Evolutionary conservation across 345 rosid genomes (phyloP), one percentile per base, ranked within the genome.

Genomic region (Gossypium sturtianum): DNA sequence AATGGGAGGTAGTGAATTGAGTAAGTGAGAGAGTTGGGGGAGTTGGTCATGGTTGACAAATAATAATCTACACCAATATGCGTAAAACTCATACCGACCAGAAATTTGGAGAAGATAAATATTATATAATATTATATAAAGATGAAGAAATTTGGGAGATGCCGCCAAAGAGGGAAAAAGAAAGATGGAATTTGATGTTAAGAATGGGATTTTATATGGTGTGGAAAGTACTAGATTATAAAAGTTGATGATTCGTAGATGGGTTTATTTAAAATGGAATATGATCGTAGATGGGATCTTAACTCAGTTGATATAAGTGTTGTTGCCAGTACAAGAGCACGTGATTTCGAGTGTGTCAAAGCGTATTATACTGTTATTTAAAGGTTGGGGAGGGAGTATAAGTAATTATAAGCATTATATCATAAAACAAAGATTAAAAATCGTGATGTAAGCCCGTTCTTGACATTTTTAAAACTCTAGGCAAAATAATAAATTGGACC

Each of bases 21-120:
- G 79, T 73, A 72, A 76, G 75, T 52, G 12, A 84, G 80, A 66
- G 80, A 74, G 68, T 49, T 82, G 51, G 77, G 80, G 12, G 79
- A 22, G 79, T 82, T 79, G 78, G 73, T 67, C 91, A 88, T 88
- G 74, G 74, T 74, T 67, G 76, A 75, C 78, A 48, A 72, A 19
- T 19, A 70, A 19, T 54, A 54, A 54, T 11, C 53, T 19, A 74
- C 44, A 59, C 75, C 11, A 59, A 49, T 70, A 74, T 74, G 58
- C 7, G 7, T 34, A 7, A 45, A n/a, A 44, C 69, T 19, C 56
- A 79, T 79, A 56, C 76, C 81, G 76, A 57, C 73, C 78, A 77
- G 27, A 17, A 59, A 78, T 59, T 5, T 3, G 17, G 27, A 27
- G 38, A 51, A 67, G 64, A 43, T 34, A 56, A 11, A 34, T 29